Conservation (phyloP, 2,329 filamentous ascomycete species). For the Onygena corvina region DNA sequence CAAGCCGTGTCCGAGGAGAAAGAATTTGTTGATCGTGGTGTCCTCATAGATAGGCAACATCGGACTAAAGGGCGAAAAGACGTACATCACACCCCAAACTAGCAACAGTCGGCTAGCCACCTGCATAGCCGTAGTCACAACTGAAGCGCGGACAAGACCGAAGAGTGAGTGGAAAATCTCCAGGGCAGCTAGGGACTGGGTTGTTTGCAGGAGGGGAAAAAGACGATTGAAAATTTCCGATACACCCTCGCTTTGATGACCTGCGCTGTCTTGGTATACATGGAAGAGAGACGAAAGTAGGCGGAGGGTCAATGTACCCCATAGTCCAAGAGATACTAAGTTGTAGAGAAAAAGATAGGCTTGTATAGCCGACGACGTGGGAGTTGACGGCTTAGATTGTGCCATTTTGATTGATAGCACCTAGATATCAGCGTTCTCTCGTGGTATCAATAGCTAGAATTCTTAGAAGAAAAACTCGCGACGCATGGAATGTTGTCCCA, state of each 20-base stretch:
- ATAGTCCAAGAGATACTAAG: constrained; percentile 60
- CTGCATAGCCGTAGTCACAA: constrained; percentile 80
- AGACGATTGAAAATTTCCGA: constrained; percentile 37
- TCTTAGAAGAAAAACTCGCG: not conserved
- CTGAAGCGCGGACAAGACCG: constrained; percentile 71
- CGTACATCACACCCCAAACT: constrained; percentile 70
- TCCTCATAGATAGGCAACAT: not conserved
- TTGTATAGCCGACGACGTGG: not conserved
- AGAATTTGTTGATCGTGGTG: not conserved
- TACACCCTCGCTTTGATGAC: constrained; percentile 23
- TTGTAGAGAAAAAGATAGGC: constrained; percentile 79
- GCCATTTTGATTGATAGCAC: not conserved
- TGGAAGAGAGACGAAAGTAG: constrained; percentile 44
- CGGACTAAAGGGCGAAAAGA: constrained; percentile 45
- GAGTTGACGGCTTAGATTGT: not conserved
- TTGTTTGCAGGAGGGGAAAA: constrained; percentile 42
- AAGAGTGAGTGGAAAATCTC: constrained; percentile 72
- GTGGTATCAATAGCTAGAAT: not conserved
- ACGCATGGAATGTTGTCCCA: not conserved
- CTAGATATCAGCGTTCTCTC: not conserved
- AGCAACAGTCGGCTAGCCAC: constrained; percentile 77
- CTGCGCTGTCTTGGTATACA: constrained; percentile 36
- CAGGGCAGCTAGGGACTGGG: constrained; percentile 69
- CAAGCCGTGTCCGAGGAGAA: constrained; percentile 11
- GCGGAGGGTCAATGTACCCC: constrained; percentile 63